Evolutionary conservation across 78 protist species (phyloP).

Genomic region (Dictyostelium firmibasis): DNA sequence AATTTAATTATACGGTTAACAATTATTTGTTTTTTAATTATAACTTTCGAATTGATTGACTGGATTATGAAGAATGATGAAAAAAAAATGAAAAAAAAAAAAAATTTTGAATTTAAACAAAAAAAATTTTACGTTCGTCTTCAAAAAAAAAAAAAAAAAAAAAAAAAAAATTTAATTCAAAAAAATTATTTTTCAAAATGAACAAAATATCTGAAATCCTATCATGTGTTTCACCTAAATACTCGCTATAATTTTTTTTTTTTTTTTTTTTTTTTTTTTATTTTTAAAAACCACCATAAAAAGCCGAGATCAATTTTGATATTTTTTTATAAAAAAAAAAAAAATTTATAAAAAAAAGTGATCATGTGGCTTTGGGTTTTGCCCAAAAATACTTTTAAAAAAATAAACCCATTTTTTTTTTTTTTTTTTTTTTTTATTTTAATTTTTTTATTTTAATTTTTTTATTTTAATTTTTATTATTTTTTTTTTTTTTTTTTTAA

Average conservation of each 20-base stretch:
- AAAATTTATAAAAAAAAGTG: not conserved
- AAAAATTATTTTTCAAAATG: too few relatives aligned
- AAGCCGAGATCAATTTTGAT: not conserved
- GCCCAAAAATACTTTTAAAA: too few relatives aligned
- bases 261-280: too few relatives aligned
- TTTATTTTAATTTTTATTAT: too few relatives aligned
- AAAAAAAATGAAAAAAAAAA: not conserved
- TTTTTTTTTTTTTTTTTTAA: too few relatives aligned
- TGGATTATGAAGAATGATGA: not conserved
- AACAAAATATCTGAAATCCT: not conserved
- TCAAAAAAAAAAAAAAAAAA: not conserved
- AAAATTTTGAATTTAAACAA: not conserved
- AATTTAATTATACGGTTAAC: not conserved
- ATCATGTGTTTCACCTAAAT: not conserved
- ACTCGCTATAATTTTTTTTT: not conserved
- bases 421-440: too few relatives aligned
- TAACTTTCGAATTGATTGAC: constrained; percentile 10
- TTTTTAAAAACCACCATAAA: too few relatives aligned
- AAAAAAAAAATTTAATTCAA: not conserved
- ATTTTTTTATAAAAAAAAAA: too few relatives aligned
- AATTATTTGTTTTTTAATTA: not conserved
- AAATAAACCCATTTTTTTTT: too few relatives aligned
- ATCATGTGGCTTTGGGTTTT: not conserved
- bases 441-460: too few relatives aligned
- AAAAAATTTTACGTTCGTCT: not conserved